Evolutionary conservation across 768 basidiomycete genomes (phyloP).

Genomic region (Macrolepiota albuminosa): DNA sequence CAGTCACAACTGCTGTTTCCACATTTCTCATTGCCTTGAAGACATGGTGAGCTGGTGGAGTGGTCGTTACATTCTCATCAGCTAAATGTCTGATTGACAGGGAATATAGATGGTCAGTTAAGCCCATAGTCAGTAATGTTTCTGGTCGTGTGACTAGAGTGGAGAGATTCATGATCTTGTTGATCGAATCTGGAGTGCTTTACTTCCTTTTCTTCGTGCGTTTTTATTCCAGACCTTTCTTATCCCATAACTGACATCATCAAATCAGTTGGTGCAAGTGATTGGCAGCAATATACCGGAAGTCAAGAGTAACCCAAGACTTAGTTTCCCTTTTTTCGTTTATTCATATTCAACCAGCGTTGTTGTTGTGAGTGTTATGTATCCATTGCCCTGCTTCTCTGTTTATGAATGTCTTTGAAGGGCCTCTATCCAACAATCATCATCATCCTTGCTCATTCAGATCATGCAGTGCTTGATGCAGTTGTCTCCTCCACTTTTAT

Average conservation of each 20-base stretch:
- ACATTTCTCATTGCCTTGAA: slow-evolving; percentile 11
- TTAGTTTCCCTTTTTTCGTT: slow-evolving; percentile 5
- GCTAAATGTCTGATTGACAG: neutral
- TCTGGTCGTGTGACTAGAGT: neutral
- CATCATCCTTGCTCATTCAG: slow-evolving; percentile 8
- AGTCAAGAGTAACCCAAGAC: neutral
- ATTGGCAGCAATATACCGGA: slow-evolving; percentile 5
- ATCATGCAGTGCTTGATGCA: slow-evolving; percentile 7
- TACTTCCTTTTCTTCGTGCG: slow-evolving; percentile 11
- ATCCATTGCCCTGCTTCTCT: neutral
- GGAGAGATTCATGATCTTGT: slow-evolving; percentile 8
- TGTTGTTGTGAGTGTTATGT: slow-evolving; percentile 2
- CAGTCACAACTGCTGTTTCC: slow-evolving; percentile 8
- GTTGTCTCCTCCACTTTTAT: slow-evolving; percentile 5
- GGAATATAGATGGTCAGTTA: slow-evolving; percentile 10
- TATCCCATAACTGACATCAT: neutral
- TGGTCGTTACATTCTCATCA: neutral
- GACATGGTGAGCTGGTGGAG: slow-evolving; percentile 5
- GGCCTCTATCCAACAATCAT: slow-evolving; percentile 11
- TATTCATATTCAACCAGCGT: slow-evolving; percentile 11
- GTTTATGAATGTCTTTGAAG: neutral
- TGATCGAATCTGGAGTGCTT: slow-evolving; percentile 9
- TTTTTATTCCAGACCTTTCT: neutral
- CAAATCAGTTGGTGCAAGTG: slow-evolving; percentile 4
- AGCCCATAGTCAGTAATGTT: neutral